phyloP scores from a whole-genome alignment of 148 eudicot genomes.

The Gaultheria prostrata region DNA sequence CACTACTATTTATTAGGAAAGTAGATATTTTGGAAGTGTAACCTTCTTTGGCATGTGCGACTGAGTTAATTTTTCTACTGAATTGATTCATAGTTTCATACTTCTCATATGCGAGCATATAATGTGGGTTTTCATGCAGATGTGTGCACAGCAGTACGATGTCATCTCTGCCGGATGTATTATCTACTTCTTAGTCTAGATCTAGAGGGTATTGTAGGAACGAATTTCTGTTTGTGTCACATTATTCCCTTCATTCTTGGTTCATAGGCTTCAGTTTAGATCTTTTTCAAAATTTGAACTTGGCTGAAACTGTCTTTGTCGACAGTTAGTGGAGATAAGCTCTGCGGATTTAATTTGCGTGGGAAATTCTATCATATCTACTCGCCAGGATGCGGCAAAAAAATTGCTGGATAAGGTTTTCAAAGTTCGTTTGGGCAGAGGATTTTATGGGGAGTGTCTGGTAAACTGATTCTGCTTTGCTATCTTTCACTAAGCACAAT shows the following conservation, averaged over 20 bases:
- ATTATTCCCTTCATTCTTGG: constrained; percentile 11
- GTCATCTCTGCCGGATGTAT: not conserved
- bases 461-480: constrained; percentile 34
- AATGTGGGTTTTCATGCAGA: not conserved
- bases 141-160: not conserved
- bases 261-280: not conserved
- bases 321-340: constrained; percentile 55
- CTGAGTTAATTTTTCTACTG: not conserved
- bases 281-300: constrained; percentile 5
- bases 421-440: constrained; percentile 70
- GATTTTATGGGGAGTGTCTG: constrained; percentile 87
- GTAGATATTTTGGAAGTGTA: constrained; percentile 2
- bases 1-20: not conserved
- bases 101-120: not conserved
- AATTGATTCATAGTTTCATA: not conserved
- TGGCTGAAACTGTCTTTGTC: constrained; percentile 10
- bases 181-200: not conserved
- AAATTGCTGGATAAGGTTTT: constrained; percentile 53
- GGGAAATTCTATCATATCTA: constrained; percentile 47
- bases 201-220: not conserved
- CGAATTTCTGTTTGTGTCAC: not conserved
- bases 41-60: not conserved
- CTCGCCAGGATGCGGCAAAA: constrained; percentile 45
- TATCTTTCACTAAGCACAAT: not conserved
- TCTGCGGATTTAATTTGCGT: constrained; percentile 45